Conservation (phyloP, 2,329 filamentous ascomycete species). For the Ceratocystis cacaofunesta region DNA sequence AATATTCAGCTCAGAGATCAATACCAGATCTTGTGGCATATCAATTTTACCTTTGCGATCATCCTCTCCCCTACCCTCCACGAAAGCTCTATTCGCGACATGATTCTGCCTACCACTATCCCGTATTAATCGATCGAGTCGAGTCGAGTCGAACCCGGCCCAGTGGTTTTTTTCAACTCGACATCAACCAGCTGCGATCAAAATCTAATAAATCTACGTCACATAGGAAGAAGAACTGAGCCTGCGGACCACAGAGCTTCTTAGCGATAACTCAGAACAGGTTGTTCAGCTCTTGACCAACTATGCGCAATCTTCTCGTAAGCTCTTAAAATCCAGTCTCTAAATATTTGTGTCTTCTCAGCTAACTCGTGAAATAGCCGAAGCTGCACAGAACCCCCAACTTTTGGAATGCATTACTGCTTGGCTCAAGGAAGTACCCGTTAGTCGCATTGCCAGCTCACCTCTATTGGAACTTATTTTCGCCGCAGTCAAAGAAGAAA, state of each 20-base stretch:
- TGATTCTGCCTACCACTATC: not conserved
- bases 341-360: not conserved
- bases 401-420: slow-evolving; percentile 92
- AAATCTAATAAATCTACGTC: slow-evolving; percentile 31
- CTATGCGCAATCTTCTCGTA: slow-evolving; percentile 85
- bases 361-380: slow-evolving; percentile 32
- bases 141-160: slow-evolving; percentile 2
- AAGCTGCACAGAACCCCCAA: slow-evolving; percentile 72
- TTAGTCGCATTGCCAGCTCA: slow-evolving; percentile 69
- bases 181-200: slow-evolving; percentile 21
- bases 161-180: not conserved
- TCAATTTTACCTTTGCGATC: not conserved
- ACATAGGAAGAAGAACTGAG: slow-evolving; percentile 86
- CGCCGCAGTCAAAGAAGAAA: slow-evolving; percentile 57
- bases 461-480: slow-evolving; percentile 71
- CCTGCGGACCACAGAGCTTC: slow-evolving; percentile 70
- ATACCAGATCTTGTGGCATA: slow-evolving; percentile 5
- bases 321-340: slow-evolving; percentile 23
- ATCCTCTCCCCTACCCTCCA: not conserved
- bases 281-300: slow-evolving; percentile 77
- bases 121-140: slow-evolving; percentile 3
- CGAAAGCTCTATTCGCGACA: slow-evolving; percentile 4
- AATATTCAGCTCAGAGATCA: slow-evolving; percentile 11
- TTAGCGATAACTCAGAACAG: slow-evolving; percentile 78
- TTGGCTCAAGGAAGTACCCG: slow-evolving; percentile 86